phyloP scores from a whole-genome alignment of 2,329 filamentous ascomycete genomes.

The Paraconiothyrium sp. region DNA sequence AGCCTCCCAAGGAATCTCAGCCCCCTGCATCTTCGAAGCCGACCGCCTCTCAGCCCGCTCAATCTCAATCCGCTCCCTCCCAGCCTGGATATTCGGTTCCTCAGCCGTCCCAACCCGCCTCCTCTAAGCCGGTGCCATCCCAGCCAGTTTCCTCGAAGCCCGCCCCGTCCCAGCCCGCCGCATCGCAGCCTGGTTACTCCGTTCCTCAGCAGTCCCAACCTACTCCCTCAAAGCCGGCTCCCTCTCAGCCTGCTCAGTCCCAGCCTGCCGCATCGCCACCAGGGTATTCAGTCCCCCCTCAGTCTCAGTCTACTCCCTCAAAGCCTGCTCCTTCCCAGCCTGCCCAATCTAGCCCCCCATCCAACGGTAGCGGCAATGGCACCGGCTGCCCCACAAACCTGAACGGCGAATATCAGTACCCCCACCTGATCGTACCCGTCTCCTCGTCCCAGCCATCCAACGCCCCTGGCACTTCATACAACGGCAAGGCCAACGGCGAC shows the following conservation, averaged over 20 bases:
- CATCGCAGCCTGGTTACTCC: conserved; percentile 11
- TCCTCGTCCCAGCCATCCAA: conserved; percentile 63
- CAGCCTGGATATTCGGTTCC: too few species aligned
- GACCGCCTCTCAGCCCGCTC: too few species aligned
- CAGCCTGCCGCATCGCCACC: neutral
- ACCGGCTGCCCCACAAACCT: conserved; percentile 35
- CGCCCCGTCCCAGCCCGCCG: conserved; percentile 11
- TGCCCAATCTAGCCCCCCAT: neutral
- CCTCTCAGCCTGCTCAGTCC: neutral
- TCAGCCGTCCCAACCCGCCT: too few species aligned
- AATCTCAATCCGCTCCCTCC: too few species aligned
- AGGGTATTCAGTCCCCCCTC: neutral
- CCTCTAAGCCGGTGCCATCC: too few species aligned
- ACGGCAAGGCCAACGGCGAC: conserved; percentile 55
- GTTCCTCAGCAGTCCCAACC: conserved; percentile 1
- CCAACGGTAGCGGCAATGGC: neutral
- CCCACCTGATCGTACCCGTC: conserved; percentile 71
- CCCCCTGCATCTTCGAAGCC: too few species aligned
- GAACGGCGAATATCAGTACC: conserved; percentile 54
- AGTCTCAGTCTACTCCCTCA: conserved; percentile 14
- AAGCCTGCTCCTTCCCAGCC: neutral
- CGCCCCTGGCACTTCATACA: conserved; percentile 63
- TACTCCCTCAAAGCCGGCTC: neutral
- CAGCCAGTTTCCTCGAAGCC: neutral
- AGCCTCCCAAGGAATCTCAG: too few species aligned